These are phyloP conservation scores for Tolypocladium inflatum DNA, from an alignment of 2,329 filamentous ascomycete species.

Conservation along the genomic window DNA sequence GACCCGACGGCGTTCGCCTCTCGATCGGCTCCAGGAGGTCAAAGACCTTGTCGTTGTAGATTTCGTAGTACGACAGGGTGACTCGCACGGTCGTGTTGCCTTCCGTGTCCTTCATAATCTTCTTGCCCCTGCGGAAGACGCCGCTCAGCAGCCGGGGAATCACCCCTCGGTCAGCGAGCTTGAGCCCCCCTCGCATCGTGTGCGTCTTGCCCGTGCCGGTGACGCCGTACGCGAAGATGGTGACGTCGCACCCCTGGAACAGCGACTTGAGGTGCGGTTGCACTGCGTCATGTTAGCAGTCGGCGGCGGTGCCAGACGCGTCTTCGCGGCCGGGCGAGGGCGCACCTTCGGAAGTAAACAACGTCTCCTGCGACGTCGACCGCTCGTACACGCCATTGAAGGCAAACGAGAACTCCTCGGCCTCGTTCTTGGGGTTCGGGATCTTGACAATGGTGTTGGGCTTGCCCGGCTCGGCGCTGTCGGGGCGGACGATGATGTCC, in stretches of 20 bases:
- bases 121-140: slow-evolving; percentile 77
- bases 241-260: slow-evolving; percentile 81
- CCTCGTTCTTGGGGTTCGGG: slow-evolving; percentile 86
- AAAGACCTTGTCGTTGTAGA: slow-evolving; percentile 93
- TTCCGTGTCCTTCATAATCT: slow-evolving; percentile 69
- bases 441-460: slow-evolving; percentile 69
- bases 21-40: slow-evolving; percentile 83
- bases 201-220: slow-evolving; percentile 93
- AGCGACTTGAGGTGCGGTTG: slow-evolving; percentile 83
- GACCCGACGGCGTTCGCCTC: slow-evolving; percentile 70
- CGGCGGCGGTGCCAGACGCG: neutral
- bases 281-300: slow-evolving; percentile 44
- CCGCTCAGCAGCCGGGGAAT: slow-evolving; percentile 79
- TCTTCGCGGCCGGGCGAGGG: neutral
- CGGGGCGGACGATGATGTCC: slow-evolving; percentile 72
- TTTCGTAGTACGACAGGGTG: slow-evolving; percentile 84
- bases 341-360: slow-evolving; percentile 84
- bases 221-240: slow-evolving; percentile 86
- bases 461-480: slow-evolving; percentile 50
- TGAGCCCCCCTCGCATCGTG: slow-evolving; percentile 88
- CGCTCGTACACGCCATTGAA: slow-evolving; percentile 91
- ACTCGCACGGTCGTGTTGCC: slow-evolving; percentile 65
- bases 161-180: slow-evolving; percentile 74
- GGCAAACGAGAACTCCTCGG: slow-evolving; percentile 85
- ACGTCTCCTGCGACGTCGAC: slow-evolving; percentile 67